Percentiles rank a stretch among this genome's conserved stretches.
Conservation (phyloP, 2,329 filamentous ascomycete genomes). For the Alternaria brassicae region DNA sequence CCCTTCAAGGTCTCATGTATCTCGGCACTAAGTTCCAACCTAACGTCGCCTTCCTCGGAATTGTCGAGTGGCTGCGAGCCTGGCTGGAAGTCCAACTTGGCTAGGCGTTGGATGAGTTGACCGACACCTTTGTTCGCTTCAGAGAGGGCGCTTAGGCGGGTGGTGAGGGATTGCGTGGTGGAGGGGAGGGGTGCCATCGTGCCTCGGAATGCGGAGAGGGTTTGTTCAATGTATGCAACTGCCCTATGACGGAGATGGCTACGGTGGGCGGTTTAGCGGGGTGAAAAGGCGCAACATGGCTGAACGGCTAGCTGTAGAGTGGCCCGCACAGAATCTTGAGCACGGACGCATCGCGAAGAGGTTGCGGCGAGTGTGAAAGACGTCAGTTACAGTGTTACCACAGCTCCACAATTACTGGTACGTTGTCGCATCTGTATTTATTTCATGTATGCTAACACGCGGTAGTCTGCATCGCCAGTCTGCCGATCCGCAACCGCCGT, state of each 20-base stretch:
- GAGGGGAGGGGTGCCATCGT: slow-evolving; percentile 47
- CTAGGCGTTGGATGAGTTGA: slow-evolving; percentile 63
- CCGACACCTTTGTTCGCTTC: slow-evolving; percentile 61
- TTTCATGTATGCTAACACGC: background rate
- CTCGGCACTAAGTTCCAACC: slow-evolving; percentile 77
- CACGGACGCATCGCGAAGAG: slow-evolving; percentile 30
- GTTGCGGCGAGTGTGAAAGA: background rate
- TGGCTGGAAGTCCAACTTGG: slow-evolving; percentile 66
- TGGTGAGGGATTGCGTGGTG: slow-evolving; percentile 52
- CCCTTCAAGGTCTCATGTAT: slow-evolving; percentile 80
- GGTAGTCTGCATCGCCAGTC: background rate
- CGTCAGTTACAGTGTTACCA: slow-evolving; percentile 2
- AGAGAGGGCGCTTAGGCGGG: slow-evolving; percentile 60
- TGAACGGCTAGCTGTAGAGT: slow-evolving; percentile 22
- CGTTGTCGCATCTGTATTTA: background rate
- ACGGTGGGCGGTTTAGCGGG: slow-evolving; percentile 32
- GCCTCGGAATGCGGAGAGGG: slow-evolving; percentile 34
- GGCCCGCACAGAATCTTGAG: slow-evolving; percentile 20
- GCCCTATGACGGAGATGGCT: slow-evolving; percentile 41
- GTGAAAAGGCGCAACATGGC: slow-evolving; percentile 21
- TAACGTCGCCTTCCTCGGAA: slow-evolving; percentile 68
- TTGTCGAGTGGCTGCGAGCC: slow-evolving; percentile 66
- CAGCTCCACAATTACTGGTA: background rate
- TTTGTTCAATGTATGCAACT: slow-evolving; percentile 30
- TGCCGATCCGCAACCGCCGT: slow-evolving; percentile 28